Conservation (phyloP, 345 rosid species). For the Lumnitzera racemosa region DNA sequence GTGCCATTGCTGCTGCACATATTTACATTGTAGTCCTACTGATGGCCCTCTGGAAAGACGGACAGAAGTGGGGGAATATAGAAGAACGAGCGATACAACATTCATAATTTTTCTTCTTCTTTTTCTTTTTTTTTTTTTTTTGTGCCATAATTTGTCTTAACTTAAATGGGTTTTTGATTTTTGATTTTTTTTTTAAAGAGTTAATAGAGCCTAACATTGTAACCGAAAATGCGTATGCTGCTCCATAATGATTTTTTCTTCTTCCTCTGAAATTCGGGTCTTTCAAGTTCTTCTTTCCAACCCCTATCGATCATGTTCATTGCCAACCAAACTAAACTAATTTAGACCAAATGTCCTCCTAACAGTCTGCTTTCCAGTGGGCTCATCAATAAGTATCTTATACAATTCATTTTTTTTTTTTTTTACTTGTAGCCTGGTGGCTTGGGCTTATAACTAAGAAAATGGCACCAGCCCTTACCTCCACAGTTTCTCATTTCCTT, state of each 20-base stretch:
- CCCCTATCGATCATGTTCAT: too few species aligned
- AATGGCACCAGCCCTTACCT: too few species aligned
- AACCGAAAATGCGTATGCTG: not conserved
- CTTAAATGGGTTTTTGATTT: not conserved
- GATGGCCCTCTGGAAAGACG: not conserved
- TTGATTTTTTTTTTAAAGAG: not conserved
- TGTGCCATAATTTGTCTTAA: not conserved
- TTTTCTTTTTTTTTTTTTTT: not conserved
- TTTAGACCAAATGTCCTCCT: not conserved
- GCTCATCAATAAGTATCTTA: too few species aligned
- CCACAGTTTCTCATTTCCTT: too few species aligned
- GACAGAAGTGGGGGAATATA: not conserved
- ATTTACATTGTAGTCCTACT: slow-evolving; percentile 18
- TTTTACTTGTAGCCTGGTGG: too few species aligned
- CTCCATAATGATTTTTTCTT: not conserved
- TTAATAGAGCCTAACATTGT: not conserved
- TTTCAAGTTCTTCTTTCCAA: too few species aligned
- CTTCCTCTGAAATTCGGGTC: too few species aligned
- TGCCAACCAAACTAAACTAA: too few species aligned
- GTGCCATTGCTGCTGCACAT: slow-evolving; percentile 17
- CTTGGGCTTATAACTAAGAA: too few species aligned
- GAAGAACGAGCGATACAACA: slow-evolving; percentile 10
- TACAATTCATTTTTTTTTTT: too few species aligned
- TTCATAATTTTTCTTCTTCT: slow-evolving; percentile 7
- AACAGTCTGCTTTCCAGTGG: too few species aligned